Evolutionary conservation across 345 rosid species (phyloP), one percentile per base, ranked within the genome.

Genomic region (Salix koriyanagi): DNA sequence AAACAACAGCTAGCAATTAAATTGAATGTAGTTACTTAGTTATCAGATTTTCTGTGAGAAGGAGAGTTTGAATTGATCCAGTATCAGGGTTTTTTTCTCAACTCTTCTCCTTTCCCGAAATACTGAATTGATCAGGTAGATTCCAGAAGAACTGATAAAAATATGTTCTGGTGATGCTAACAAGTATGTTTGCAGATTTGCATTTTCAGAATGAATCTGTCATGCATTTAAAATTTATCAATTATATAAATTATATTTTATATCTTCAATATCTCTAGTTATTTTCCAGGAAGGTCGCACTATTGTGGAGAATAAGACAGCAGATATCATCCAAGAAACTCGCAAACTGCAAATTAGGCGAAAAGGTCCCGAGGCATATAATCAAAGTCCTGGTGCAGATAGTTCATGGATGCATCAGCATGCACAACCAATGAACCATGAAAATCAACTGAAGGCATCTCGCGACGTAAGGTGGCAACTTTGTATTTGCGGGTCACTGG

Each of bases 391-490:
- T 32, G 85, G 83, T 21, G 75, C 75, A 32, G 89, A 71, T 77
- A 86, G 84, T 77, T 75, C 93, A 70, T 86, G 87, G 90, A 23
- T 58, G 64, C 89, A 87, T 65, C 90, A 84, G 58, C 89, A 86
- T 25, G 36, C 79, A 65, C 86, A 77, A 54, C 83, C 80, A 15
- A 86, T 84, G 85, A 83, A 88, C 84, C 97, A 83, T 44, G 97
- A 94, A 69, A 91, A 85, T 64, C 98, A 92, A 75, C 90, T 96
- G 87, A 96, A 96, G 91, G 99, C 99, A 76, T 94, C 99, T 73
- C 98, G 99, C 81, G 99, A 96, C 77, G 98, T 96, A 86, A 92
- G 97, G 90, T 91, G 95, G 89, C 97, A 86, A 84, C 83, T 80
- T 58, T 80, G 90, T 82, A 58, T 36, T 85, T 80, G 88, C 77